These are phyloP conservation scores for Fusarium sarcochroum DNA, from an alignment of 2,329 filamentous ascomycete genomes.

Conservation along the genomic window DNA sequence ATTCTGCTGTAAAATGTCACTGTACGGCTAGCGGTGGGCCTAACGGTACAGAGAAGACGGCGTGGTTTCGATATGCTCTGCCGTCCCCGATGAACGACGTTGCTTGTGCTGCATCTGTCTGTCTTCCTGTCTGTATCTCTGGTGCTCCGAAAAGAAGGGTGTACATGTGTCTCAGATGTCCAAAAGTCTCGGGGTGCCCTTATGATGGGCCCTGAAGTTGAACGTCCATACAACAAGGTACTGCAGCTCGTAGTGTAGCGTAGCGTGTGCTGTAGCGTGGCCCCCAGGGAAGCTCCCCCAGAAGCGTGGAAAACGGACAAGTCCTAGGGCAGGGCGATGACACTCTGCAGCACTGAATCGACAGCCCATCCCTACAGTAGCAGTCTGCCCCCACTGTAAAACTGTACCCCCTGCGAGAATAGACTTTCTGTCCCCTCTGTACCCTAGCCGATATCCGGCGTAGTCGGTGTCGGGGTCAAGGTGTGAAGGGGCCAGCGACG, in stretches of 20 bases:
- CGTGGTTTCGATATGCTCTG: constrained; percentile 10
- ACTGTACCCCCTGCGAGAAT: constrained; percentile 37
- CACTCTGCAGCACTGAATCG: constrained; percentile 33
- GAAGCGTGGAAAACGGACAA: constrained; percentile 29
- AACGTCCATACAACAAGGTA: constrained; percentile 6
- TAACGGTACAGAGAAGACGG: no score
- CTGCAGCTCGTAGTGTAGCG: constrained; percentile 7
- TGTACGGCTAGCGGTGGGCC: constrained; percentile 24
- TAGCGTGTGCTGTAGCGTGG: constrained; percentile 8
- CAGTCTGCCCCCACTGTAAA: constrained; percentile 7
- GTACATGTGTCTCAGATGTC: constrained; percentile 24
- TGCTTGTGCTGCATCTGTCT: constrained; percentile 9
- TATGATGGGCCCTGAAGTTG: constrained; percentile 20
- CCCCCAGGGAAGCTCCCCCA: constrained; percentile 25
- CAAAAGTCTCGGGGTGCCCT: constrained; percentile 18
- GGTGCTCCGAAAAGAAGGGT: constrained; percentile 8
- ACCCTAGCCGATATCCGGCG: constrained; percentile 47
- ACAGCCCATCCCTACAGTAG: constrained; percentile 17
- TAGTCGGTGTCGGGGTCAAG: constrained; percentile 25
- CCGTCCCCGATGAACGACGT: constrained; percentile 24
- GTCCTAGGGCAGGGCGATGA: constrained; percentile 28
- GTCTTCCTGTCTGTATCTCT: constrained; percentile 5
- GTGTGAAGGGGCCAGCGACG: constrained; percentile 14
- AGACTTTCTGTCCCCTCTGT: constrained; percentile 41
- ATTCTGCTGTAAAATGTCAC: constrained; percentile 31